Evolutionary conservation across 139 green algal species (phyloP).

Genomic region (Chlorella sp.): DNA sequence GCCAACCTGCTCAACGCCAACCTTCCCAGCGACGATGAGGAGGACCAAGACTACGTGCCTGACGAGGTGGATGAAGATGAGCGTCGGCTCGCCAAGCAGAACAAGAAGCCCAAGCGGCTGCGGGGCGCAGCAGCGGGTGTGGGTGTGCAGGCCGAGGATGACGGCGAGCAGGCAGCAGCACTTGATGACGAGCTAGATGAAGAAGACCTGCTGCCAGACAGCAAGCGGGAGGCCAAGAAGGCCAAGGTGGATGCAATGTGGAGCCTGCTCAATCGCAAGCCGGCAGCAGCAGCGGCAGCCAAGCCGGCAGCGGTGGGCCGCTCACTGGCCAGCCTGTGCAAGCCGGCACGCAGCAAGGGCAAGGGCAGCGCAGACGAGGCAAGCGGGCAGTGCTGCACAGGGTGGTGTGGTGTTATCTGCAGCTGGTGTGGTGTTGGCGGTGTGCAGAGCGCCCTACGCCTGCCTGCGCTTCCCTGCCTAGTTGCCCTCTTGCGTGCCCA

Average conservation of each 20-base stretch:
- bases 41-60: slow-evolving; percentile 80
- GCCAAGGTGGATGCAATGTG: slow-evolving; percentile 55
- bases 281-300: not conserved
- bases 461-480: not conserved
- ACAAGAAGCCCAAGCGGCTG: slow-evolving; percentile 38
- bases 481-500: not conserved
- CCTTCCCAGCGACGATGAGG: slow-evolving; percentile 71
- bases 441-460: too few species aligned
- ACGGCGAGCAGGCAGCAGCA: not conserved
- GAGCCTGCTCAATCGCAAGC: slow-evolving; percentile 42
- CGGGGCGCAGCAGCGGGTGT: slow-evolving; percentile 11
- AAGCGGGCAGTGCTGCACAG: not conserved
- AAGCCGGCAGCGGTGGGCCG: not conserved
- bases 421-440: too few species aligned
- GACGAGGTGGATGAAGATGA: slow-evolving; percentile 47
- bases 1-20: slow-evolving; percentile 41
- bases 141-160: not conserved
- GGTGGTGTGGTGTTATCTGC: not conserved
- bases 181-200: slow-evolving; percentile 5
- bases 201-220: not conserved
- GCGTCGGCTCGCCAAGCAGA: slow-evolving; percentile 26
- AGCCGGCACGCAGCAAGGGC: slow-evolving; percentile 8
- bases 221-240: slow-evolving; percentile 51
- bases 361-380: not conserved
- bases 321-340: slow-evolving; percentile 31